These are phyloP conservation scores for Fusarium pseudocircinatum DNA, from an alignment of 2,329 filamentous ascomycete species.

Conservation along the genomic window DNA sequence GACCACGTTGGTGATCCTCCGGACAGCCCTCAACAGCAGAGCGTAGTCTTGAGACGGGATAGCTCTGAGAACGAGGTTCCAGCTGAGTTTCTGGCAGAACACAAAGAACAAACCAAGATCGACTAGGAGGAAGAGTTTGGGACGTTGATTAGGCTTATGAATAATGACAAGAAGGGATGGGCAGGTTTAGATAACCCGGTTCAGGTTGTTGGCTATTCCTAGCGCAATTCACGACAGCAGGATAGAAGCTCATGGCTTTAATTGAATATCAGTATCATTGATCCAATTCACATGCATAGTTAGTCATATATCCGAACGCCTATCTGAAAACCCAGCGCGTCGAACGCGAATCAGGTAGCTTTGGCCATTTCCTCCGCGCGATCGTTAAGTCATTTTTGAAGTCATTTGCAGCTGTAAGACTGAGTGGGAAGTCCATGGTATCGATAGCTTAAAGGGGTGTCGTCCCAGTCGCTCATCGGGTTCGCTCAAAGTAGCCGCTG, in stretches of 20 bases:
- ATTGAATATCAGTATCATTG: slow-evolving; percentile 33
- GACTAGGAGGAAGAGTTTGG: slow-evolving; percentile 17
- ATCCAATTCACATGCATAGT: slow-evolving; percentile 38
- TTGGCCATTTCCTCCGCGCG: slow-evolving; percentile 11
- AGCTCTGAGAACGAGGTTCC: slow-evolving; percentile 59
- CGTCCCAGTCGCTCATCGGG: slow-evolving; percentile 63
- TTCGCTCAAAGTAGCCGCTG: slow-evolving; percentile 91
- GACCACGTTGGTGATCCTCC: slow-evolving; percentile 29
- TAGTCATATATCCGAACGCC: slow-evolving; percentile 42
- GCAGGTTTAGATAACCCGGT: not conserved
- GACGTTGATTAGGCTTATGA: slow-evolving; percentile 14
- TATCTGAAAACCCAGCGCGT: slow-evolving; percentile 32
- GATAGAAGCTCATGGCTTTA: slow-evolving; percentile 4
- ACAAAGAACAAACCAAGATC: slow-evolving; percentile 35
- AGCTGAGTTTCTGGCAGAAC: slow-evolving; percentile 61
- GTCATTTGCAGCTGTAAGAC: not conserved
- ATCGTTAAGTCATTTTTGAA: slow-evolving; percentile 22
- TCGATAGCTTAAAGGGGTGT: slow-evolving; percentile 19
- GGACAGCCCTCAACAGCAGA: slow-evolving; percentile 21
- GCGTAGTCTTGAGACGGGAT: slow-evolving; percentile 40
- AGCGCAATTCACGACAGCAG: not conserved
- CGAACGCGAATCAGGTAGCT: slow-evolving; percentile 15
- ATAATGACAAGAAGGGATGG: slow-evolving; percentile 14
- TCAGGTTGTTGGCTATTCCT: not conserved
- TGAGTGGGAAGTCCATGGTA: slow-evolving; percentile 28